Evolutionary conservation across 2,329 filamentous ascomycete species (phyloP).

Genomic region (Ophiocordyceps sinensis): DNA sequence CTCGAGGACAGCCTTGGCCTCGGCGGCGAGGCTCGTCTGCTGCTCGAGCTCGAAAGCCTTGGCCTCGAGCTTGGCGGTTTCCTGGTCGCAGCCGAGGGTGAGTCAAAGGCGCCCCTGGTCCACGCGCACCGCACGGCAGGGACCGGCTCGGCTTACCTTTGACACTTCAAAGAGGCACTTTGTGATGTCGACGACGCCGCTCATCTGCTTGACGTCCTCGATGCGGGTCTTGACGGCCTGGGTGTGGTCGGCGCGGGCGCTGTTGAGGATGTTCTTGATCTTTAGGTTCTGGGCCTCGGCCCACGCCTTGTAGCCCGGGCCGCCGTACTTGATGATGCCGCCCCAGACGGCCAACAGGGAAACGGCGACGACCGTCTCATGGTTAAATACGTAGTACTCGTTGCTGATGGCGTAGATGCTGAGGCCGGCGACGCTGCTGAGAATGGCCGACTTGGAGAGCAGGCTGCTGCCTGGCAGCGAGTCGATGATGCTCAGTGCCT

Average conservation of each 20-base stretch:
- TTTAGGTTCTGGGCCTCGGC: conserved; percentile 77
- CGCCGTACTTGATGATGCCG: conserved; percentile 83
- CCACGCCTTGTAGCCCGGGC: conserved; percentile 86
- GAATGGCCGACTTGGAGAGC: conserved; percentile 90
- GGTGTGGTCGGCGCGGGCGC: conserved; percentile 87
- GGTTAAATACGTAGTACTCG: conserved; percentile 99
- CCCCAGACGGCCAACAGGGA: conserved; percentile 88
- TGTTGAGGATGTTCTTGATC: conserved; percentile 91
- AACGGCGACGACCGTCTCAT: conserved; percentile 91
- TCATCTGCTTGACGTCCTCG: conserved; percentile 86
- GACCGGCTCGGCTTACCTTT: conserved; percentile 48
- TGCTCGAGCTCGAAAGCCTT: conserved; percentile 96
- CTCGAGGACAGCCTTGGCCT: conserved; percentile 92
- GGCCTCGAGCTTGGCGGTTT: conserved; percentile 92
- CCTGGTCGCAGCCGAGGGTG: conserved; percentile 33
- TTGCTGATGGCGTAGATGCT: conserved; percentile 95
- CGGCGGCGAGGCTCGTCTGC: conserved; percentile 75
- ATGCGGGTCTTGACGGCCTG: conserved; percentile 91
- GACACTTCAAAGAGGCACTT: conserved; percentile 96
- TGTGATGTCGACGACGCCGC: conserved; percentile 87
- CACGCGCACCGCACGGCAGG: not conserved
- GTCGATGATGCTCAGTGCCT: conserved; percentile 91
- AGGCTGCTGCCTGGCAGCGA: conserved; percentile 83
- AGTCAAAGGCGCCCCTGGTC: not conserved
- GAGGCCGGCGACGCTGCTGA: conserved; percentile 81